Evolutionary conservation across 495 filamentous ascomycete genomes (phyloP), one percentile per base, ranked within the genome.

Genomic region (Aspergillus ostianus): DNA sequence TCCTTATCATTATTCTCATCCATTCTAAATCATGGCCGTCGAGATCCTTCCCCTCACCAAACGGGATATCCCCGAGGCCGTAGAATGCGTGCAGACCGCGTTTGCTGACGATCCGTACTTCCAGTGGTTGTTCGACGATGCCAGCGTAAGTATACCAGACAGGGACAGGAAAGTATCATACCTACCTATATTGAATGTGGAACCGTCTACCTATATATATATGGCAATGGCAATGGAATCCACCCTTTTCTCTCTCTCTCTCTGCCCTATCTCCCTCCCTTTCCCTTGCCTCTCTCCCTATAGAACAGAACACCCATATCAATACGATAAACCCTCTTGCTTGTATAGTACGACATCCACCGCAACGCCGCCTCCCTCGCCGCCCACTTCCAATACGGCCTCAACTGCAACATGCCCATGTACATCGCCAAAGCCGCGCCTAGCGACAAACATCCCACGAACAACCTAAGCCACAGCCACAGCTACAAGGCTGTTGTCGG

Each of bases 41-140:
- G 66, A 78, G 55, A 80, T 89, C 64, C 70, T 79, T 46, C 78
- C 72, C 44, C 72, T 89, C 61, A 77, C 76, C 18, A 75, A 82
- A 69, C 67, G 68, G 59, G 86, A 88, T 63, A 87, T 88, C 47
- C 80, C 85, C 20, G 81, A 80, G 53, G 85, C 84, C 47, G 79
- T 87, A 65, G 76, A 82, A 55, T 79, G 74, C 59, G 77, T 84
- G 52, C 81, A 82, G 62, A 76, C 80, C 64, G 84, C 85, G 18
- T 89, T 90, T 70, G 77, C 77, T 9, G 78, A 86, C 20, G 87
- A 89, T 64, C 86, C 86, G 17, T 88, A 86, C 64, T 86, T 84
- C 68, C 72, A 75, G 12, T 89, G 85, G 85, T 71, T 84, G 12
- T 87, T 83, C 66, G 59, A 76, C 36, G 78, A 73, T 61, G 70